Conservation (phyloP, 176 grass and related monocot species). For the Rhynchospora breviuscula region DNA sequence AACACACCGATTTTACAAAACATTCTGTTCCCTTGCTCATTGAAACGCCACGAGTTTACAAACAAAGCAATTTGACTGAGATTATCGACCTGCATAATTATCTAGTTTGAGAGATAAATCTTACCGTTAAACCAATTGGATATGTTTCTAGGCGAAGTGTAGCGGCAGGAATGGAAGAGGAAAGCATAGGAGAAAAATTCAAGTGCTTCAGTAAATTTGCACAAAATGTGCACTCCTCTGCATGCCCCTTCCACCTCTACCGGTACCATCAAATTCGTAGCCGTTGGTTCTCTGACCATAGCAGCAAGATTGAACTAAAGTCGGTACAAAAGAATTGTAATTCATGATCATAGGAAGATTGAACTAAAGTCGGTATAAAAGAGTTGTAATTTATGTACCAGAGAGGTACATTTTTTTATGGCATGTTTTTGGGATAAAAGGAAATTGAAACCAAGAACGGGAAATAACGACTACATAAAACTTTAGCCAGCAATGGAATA, state of each 20-base stretch:
- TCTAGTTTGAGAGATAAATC: neutral
- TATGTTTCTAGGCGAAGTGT: neutral
- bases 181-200: neutral
- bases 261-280: constrained; percentile 28
- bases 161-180: neutral
- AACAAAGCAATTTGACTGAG: neutral
- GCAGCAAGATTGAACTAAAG: neutral
- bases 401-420: neutral
- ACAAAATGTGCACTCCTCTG: constrained; percentile 56
- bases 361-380: neutral
- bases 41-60: neutral
- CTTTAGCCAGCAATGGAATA: neutral
- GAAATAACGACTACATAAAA: neutral
- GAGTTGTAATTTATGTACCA: neutral
- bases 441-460: neutral
- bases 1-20: neutral
- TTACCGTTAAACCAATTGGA: neutral
- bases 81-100: neutral
- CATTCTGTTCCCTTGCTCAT: neutral
- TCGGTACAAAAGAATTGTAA: neutral
- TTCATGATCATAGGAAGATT: too few species aligned
- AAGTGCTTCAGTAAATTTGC: neutral
- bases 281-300: neutral
- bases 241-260: constrained; percentile 89
- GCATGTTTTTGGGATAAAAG: neutral